Base-by-base conservation (phyloP, 2,329 filamentous ascomycete species). In the Paraphaeosphaeria sporulosa region DNA sequence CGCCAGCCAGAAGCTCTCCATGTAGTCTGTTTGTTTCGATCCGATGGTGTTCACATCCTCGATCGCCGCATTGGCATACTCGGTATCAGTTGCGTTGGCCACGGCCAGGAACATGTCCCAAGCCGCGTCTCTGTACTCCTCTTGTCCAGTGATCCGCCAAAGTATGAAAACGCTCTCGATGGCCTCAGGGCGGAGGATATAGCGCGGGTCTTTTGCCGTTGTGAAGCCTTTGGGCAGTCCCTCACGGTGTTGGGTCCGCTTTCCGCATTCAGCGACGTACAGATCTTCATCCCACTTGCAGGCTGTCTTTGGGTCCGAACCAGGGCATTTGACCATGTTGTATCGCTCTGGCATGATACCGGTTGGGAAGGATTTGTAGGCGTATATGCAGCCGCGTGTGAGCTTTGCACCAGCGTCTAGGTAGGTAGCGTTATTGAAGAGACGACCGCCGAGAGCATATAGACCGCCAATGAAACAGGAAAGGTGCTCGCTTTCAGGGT, bases 301-400 rank as follows among this genome's bases (percentile, higher is more conserved):
- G 17, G 62, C 51, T 19, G 61, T 57, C 30, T 65, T 65, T 48
- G 61, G 65, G 17, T 71, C 52, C 4, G 64, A 19, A 32, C 66
- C 64, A 0, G 67, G 69, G 65, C 86, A 89, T 2, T 84, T 80
- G 6, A 84, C 67, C 66, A 87, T 78, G 38, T 81, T 75, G 69
- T 86, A 87, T 34, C 78, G 73, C 66, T 88, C 86, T 0, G 86
- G 85, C 86, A 88, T 88, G 56, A 88, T 82, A 1, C 86, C 86
- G 0, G 83, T 80, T 1, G 81, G 81, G 9, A 84, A 82, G 4
- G 81, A 79, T 62, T 83, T 79, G 68, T 88, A 88, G 2, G 85
- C 83, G 82, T 85, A 88, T 30, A 86, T 80, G 70, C 86, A 88
- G 15, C 85, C 86, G 49, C 87, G 82, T 0, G 85, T 86, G 27